Evolutionary conservation across 2,329 filamentous ascomycete genomes (phyloP), one percentile per base, ranked within the genome.

Genomic region (Hysterium pulicare): DNA sequence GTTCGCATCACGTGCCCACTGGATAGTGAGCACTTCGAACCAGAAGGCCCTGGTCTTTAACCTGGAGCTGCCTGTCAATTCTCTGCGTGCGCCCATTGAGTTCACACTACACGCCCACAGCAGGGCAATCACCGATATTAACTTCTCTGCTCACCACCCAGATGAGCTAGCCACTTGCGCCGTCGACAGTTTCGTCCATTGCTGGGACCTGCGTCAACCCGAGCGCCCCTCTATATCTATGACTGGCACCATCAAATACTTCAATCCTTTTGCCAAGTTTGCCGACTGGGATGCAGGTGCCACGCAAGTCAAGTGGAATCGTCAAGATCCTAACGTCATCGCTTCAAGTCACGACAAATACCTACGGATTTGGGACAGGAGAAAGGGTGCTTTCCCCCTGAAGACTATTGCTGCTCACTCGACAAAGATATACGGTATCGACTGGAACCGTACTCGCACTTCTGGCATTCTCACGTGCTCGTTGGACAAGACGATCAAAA

Each of bases 1-100:
- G 1, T 95, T 96, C 64, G 87, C 90, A 10, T 82, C 80, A 16
- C 81, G 90, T 36, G 87, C 95, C 64, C 90, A 90, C 58, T 96
- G 91, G 90, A 86, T 96, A 15, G 87, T 89, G 26, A 95, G 89
- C 45, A 95, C 90, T 1, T 91, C 90, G 15, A 96, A 96, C 63
- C 90, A 96, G 64, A 89, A 93, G 54, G 93, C 90, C 16, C 74
- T 96, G 38, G 87, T 96, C 16, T 96, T 90, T 90, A 96, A 96
- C 64, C 73, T 96, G 46, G 88, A 86, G 51, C 77, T 89, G 62
- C 71, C 72, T 39, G 73, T 73, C 40, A 78, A 34, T 50, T 50
- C 51, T 40, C 56, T 81, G 46, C 84, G 88, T 54, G 87, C 91
- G 54, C 87, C 86, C 0, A 90, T 96, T 49, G 88, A 96, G 64